A percentile compares a stretch with the other conserved stretches of the same genome.
These are phyloP conservation scores for Schizosaccharomyces octosporus DNA, from an alignment of 805 yeast genomes.

Conservation along the genomic window DNA sequence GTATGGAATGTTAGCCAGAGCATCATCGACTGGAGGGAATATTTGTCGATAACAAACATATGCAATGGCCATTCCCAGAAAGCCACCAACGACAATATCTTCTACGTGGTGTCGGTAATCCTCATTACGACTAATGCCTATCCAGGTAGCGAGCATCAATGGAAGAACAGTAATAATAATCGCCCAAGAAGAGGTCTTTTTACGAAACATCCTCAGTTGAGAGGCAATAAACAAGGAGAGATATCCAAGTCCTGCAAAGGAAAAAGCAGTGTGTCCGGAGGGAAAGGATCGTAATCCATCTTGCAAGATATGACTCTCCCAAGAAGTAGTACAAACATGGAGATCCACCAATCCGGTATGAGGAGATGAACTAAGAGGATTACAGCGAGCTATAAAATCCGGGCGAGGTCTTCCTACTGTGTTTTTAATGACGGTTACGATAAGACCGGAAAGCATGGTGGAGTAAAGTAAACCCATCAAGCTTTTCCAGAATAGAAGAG, in stretches of 20 bases:
- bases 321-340: conserved; percentile 17
- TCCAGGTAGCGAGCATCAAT: conserved; percentile 37
- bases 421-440: conserved; percentile 24
- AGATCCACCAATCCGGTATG: conserved; percentile 13
- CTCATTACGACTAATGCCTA: conserved; percentile 68
- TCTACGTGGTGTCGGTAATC: conserved; percentile 86
- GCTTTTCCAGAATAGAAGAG: neutral
- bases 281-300: conserved; percentile 33
- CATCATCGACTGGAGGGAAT: neutral
- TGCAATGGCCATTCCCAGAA: conserved; percentile 39
- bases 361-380: conserved; percentile 27
- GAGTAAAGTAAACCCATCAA: neutral
- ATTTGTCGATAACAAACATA: conserved; percentile 22
- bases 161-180: conserved; percentile 11
- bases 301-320: conserved; percentile 12
- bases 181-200: conserved; percentile 11
- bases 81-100: conserved; percentile 54
- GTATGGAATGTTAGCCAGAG: neutral
- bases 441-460: neutral
- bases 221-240: conserved; percentile 27
- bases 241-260: conserved; percentile 27
- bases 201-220: conserved; percentile 22
- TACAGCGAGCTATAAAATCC: conserved; percentile 71
- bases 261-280: conserved; percentile 33
- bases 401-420: conserved; percentile 83